Conservation (phyloP, 768 basidiomycete genomes). For the Royoungia palumana region DNA sequence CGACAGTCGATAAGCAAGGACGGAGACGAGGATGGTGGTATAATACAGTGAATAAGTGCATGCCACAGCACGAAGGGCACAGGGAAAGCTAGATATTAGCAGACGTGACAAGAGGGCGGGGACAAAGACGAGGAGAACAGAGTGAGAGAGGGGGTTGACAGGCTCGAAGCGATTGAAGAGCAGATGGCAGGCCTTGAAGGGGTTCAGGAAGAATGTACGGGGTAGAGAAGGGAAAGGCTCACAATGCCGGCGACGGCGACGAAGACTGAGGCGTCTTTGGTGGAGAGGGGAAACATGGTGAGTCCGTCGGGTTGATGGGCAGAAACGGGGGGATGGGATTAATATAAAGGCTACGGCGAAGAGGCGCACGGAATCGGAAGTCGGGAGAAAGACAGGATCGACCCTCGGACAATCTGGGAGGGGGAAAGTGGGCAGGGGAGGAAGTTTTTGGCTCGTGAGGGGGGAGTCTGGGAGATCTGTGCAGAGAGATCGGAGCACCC, state of each 20-base stretch:
- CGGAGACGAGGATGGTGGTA: constrained; percentile 28
- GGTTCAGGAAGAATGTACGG: constrained; percentile 7
- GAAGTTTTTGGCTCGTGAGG: constrained; percentile 24
- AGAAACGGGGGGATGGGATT: constrained; percentile 10
- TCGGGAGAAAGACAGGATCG: constrained; percentile 32
- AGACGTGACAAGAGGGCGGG: constrained; percentile 21
- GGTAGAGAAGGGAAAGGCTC: constrained; percentile 1
- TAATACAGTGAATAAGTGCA: constrained; percentile 30
- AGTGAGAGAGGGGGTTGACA: constrained; percentile 24
- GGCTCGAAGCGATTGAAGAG: constrained; percentile 34
- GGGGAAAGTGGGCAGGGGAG: constrained; percentile 18
- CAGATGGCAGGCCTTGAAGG: constrained; percentile 25
- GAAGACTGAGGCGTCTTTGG: constrained; percentile 21
- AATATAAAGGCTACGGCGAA: constrained; percentile 24
- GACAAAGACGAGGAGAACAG: constrained; percentile 19
- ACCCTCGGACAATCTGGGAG: constrained; percentile 36
- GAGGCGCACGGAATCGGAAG: constrained; percentile 32
- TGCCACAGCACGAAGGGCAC: constrained; percentile 6
- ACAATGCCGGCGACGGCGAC: constrained; percentile 24
- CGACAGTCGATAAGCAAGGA: constrained; percentile 36
- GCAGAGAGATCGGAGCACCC: constrained; percentile 15
- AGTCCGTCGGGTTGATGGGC: constrained; percentile 14
- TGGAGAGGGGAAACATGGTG: constrained; percentile 19
- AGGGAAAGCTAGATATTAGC: constrained; percentile 14
- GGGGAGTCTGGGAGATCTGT: constrained; percentile 14